A percentile compares a stretch with the other conserved stretches of the same genome.
Conservation (phyloP, 2,329 filamentous ascomycete species). For the Fusarium floridanum region DNA sequence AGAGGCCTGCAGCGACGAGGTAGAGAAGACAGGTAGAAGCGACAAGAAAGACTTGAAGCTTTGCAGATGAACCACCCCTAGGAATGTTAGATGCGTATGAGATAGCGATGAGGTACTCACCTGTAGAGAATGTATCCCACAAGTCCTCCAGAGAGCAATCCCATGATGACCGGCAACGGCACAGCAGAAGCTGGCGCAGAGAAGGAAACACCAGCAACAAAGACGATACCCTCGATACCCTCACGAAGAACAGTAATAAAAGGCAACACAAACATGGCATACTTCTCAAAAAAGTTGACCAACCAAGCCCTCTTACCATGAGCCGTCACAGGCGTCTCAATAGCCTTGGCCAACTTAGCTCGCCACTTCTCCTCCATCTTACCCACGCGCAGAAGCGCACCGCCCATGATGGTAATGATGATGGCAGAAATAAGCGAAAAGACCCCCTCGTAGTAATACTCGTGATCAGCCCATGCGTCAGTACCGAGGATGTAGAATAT, state of each 20-base stretch:
- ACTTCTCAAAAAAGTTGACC: conserved; percentile 79
- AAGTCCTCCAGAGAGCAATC: conserved; percentile 73
- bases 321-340: conserved; percentile 66
- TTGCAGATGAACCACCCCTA: conserved; percentile 59
- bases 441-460: conserved; percentile 85
- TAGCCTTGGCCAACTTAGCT: conserved; percentile 78
- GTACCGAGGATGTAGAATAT: conserved; percentile 77
- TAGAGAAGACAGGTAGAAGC: conserved; percentile 86
- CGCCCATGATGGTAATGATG: conserved; percentile 87
- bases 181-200: conserved; percentile 80
- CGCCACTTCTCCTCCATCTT: conserved; percentile 91
- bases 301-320: conserved; percentile 61
- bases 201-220: conserved; percentile 86
- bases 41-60: conserved; percentile 81
- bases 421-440: conserved; percentile 82
- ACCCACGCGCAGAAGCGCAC: conserved; percentile 82
- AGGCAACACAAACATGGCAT: conserved; percentile 87
- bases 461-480: conserved; percentile 76
- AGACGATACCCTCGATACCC: conserved; percentile 89
- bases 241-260: conserved; percentile 89
- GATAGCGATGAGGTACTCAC: conserved; percentile 56
- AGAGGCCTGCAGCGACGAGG: conserved; percentile 84
- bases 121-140: conserved; percentile 84
- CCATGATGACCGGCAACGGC: conserved; percentile 80
- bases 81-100: not conserved